Conservation (phyloP, 202 grass and related monocot genomes). For the Alloteropsis angusta region DNA sequence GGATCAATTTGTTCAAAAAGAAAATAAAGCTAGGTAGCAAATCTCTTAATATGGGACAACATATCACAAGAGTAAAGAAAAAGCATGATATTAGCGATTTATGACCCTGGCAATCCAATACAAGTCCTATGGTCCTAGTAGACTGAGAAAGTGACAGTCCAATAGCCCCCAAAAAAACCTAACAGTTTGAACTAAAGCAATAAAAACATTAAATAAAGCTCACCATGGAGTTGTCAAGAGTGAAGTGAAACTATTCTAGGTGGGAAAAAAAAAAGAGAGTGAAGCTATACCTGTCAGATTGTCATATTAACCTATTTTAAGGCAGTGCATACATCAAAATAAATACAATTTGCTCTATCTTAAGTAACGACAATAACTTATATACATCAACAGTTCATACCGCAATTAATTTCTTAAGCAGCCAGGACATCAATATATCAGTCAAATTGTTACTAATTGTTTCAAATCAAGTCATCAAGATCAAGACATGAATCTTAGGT, state of each 20-base stretch:
- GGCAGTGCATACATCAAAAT: neutral
- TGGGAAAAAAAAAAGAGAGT: neutral
- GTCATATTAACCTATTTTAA: neutral
- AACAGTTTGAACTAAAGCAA: neutral
- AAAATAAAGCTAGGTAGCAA: slow-evolving; percentile 4
- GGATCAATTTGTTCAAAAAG: neutral
- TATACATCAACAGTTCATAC: neutral
- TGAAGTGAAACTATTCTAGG: neutral
- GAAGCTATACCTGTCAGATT: neutral
- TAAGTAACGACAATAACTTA: neutral
- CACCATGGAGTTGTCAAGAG: neutral
- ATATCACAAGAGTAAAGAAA: neutral
- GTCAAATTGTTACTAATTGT: neutral
- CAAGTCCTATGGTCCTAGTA: neutral
- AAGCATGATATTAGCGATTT: neutral
- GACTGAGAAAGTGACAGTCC: neutral
- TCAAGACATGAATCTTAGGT: neutral
- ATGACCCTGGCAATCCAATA: neutral
- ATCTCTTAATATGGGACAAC: neutral
- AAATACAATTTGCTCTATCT: neutral
- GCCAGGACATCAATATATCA: neutral
- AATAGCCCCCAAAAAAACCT: slow-evolving; percentile 15
- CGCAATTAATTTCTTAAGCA: neutral
- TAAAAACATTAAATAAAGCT: slow-evolving; percentile 11
- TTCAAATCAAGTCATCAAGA: neutral